Percentiles rank a stretch among this genome's conserved stretches.
Evolutionary conservation across 305 asterid species (phyloP).

Genomic region (Plantago coronopus): DNA sequence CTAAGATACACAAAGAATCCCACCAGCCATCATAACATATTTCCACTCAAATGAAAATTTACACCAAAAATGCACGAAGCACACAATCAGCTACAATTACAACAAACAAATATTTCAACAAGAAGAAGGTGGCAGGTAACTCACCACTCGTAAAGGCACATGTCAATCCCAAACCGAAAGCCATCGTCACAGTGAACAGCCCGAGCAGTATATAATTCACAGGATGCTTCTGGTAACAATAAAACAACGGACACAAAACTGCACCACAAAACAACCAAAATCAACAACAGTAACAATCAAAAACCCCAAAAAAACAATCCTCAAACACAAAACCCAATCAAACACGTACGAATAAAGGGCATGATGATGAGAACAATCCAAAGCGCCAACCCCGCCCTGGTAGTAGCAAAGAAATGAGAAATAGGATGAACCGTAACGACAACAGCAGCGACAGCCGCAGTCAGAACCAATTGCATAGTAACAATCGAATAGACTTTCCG

Average conservation of each 20-base stretch:
- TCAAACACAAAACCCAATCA: not conserved
- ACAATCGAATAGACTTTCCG: conserved; percentile 46
- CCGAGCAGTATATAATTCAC: conserved; percentile 68
- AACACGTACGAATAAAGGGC: conserved; percentile 36
- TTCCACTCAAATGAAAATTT: too few species aligned
- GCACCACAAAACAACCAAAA: conserved; percentile 25
- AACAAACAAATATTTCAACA: not conserved
- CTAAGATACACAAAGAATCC: too few species aligned
- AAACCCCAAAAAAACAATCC: not conserved
- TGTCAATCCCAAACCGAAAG: conserved; percentile 67
- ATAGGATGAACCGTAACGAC: conserved; percentile 41
- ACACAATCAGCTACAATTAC: too few species aligned
- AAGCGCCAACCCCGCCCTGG: conserved; percentile 47
- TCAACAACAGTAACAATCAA: not conserved
- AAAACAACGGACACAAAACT: conserved; percentile 67
- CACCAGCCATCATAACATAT: too few species aligned
- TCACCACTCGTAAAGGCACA: conserved; percentile 75
- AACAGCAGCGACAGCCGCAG: conserved; percentile 40
- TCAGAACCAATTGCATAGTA: conserved; percentile 44
- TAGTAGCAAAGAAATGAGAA: conserved; percentile 35
- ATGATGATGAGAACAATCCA: conserved; percentile 39
- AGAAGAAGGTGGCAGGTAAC: not conserved
- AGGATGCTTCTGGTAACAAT: conserved; percentile 77
- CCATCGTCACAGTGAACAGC: conserved; percentile 58
- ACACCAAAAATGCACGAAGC: too few species aligned